Conservation (phyloP, 2,329 filamentous ascomycete species). For the Trichoderma simmonsii region DNA sequence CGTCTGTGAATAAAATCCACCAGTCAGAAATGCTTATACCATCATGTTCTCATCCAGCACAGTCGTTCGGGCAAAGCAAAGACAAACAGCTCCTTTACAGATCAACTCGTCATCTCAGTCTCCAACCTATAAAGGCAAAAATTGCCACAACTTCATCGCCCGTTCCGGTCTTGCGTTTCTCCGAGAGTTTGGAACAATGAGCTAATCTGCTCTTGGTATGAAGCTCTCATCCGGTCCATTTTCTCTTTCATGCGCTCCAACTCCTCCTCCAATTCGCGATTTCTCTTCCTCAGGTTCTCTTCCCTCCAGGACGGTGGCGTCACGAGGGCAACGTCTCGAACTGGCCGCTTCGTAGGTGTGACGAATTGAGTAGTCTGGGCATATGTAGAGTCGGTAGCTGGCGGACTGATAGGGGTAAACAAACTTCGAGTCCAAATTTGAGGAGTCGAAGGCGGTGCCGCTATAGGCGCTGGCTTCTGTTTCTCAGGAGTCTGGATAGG, state of each 20-base stretch:
- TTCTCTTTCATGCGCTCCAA: not conserved
- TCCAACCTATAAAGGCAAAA: not conserved
- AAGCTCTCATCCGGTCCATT: not conserved
- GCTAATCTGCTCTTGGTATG: not conserved
- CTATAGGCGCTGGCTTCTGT: not conserved
- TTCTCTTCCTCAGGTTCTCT: conserved; percentile 3
- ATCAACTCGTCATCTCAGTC: not conserved
- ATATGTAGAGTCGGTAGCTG: not conserved
- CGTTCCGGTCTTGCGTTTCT: not conserved
- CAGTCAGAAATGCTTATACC: not conserved
- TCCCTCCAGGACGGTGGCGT: not conserved
- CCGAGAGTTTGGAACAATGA: not conserved
- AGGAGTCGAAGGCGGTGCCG: not conserved
- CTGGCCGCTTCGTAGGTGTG: not conserved
- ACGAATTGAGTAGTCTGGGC: not conserved
- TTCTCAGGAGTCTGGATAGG: not conserved
- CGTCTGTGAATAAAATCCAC: not conserved
- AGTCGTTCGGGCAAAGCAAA: not conserved
- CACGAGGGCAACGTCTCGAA: not conserved
- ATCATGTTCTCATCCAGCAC: not conserved
- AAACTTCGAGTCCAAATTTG: not conserved
- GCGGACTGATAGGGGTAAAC: not conserved
- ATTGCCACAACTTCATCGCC: not conserved
- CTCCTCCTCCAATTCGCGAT: conserved; percentile 9
- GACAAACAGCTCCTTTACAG: not conserved